Evolutionary conservation across 441 rosid genomes (phyloP).

Genomic region (Populus hybrid): DNA sequence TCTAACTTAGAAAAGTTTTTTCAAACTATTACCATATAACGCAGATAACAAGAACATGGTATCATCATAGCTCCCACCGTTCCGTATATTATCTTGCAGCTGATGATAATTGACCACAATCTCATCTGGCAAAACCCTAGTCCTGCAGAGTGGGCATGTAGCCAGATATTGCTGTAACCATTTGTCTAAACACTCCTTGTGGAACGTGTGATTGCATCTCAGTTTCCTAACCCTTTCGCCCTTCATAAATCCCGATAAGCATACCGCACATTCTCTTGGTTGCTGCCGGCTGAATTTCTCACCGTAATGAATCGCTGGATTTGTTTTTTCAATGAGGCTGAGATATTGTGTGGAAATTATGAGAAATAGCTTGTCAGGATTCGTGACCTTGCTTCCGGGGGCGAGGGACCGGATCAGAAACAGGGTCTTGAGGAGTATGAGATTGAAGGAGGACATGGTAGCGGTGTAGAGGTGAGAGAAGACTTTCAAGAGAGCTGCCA

Average conservation of each 20-base stretch:
- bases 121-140: conserved; percentile 37
- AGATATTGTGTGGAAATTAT: conserved; percentile 25
- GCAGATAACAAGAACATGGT: conserved; percentile 32
- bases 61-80: conserved; percentile 32
- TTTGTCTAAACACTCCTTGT: conserved; percentile 49
- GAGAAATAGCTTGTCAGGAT: neutral
- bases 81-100: conserved; percentile 12
- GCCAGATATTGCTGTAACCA: conserved; percentile 42
- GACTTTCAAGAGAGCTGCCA: conserved; percentile 30
- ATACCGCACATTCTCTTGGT: conserved; percentile 38
- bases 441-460: conserved; percentile 25
- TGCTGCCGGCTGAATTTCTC: neutral
- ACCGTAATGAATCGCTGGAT: conserved; percentile 32
- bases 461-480: conserved; percentile 26
- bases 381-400: neutral
- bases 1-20: neutral
- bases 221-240: conserved; percentile 39
- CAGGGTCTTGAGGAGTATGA: conserved; percentile 19
- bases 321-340: conserved; percentile 31
- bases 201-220: conserved; percentile 45
- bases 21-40: conserved; percentile 27
- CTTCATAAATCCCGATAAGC: conserved; percentile 38
- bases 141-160: conserved; percentile 8
- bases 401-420: conserved; percentile 21
- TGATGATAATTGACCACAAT: conserved; percentile 31